Conservation (phyloP, 768 basidiomycete species). For the Pholiota molesta region DNA sequence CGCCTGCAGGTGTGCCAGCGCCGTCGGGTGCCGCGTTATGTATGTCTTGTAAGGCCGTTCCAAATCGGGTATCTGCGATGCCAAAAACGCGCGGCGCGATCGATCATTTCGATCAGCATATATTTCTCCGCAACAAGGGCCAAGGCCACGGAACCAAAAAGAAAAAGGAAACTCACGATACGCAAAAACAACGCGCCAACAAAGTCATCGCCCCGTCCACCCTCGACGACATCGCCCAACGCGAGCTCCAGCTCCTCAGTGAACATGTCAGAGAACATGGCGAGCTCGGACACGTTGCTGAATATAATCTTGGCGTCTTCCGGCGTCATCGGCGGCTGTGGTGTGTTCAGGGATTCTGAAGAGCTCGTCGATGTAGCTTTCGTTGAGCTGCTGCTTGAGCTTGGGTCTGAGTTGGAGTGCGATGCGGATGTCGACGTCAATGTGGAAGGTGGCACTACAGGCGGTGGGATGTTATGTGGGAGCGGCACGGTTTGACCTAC, state of each 20-base stretch:
- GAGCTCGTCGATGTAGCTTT: constrained; percentile 48
- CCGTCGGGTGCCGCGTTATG: constrained; percentile 78
- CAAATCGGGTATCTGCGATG: constrained; percentile 62
- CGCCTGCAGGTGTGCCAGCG: constrained; percentile 65
- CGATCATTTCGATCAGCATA: background rate
- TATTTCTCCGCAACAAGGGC: constrained; percentile 8
- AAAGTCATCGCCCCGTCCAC: constrained; percentile 66
- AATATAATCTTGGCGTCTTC: constrained; percentile 78
- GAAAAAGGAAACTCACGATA: constrained; percentile 47
- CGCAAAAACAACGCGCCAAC: constrained; percentile 74
- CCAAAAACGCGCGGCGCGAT: background rate
- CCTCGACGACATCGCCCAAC: constrained; percentile 62
- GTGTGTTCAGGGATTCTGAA: constrained; percentile 46
- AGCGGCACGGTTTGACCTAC: constrained; percentile 38
- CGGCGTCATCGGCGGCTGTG: constrained; percentile 62
- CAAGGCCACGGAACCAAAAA: constrained; percentile 12
- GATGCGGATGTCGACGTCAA: background rate
- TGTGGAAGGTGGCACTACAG: constrained; percentile 45
- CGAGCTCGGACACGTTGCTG: constrained; percentile 75
- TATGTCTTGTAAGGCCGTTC: constrained; percentile 78
- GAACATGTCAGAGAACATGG: constrained; percentile 69
- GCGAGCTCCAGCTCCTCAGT: constrained; percentile 67
- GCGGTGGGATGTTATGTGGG: constrained; percentile 34
- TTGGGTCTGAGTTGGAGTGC: constrained; percentile 31
- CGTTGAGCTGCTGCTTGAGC: constrained; percentile 22